These are phyloP conservation scores for Voacanga thouarsii DNA, from an alignment of 257 asterid species.

Conservation along the genomic window DNA sequence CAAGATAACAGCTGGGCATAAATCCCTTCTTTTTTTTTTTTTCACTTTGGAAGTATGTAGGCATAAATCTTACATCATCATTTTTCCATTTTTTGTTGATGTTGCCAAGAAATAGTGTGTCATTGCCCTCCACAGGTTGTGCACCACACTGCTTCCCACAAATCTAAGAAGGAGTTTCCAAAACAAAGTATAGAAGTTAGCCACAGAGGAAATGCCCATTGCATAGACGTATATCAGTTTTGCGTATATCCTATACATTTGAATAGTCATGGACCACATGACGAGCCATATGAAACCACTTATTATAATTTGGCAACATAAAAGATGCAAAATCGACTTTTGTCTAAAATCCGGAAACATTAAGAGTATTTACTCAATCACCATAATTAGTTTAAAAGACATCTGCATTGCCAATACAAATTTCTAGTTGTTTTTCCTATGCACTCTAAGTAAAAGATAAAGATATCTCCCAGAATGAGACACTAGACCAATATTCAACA, in stretches of 20 bases:
- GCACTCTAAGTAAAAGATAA: not conserved
- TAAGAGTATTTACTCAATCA: not conserved
- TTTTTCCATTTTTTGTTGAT: slow-evolving; percentile 66
- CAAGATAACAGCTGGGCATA: not conserved
- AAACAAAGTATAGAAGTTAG: slow-evolving; percentile 24
- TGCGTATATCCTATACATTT: not conserved
- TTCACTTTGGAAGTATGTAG: slow-evolving; percentile 3
- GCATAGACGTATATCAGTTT: not conserved
- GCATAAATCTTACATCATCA: slow-evolving; percentile 55
- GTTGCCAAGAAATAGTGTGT: slow-evolving; percentile 66
- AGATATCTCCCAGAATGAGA: not conserved
- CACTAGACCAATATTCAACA: not conserved
- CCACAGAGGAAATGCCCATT: not conserved
- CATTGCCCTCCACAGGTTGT: slow-evolving; percentile 57
- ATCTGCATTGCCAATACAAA: not conserved
- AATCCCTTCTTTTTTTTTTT: not conserved
- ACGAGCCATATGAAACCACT: not conserved
- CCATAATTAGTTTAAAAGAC: not conserved
- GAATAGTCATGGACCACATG: not conserved
- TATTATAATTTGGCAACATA: not conserved
- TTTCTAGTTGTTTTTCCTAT: not conserved
- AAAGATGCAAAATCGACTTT: not conserved
- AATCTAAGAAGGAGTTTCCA: slow-evolving; percentile 39
- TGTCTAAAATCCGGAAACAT: not conserved
- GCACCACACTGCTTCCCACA: slow-evolving; percentile 59